Conservation (phyloP, 1,284 basidiomycete genomes). For the Microbotryum scabiosae region DNA sequence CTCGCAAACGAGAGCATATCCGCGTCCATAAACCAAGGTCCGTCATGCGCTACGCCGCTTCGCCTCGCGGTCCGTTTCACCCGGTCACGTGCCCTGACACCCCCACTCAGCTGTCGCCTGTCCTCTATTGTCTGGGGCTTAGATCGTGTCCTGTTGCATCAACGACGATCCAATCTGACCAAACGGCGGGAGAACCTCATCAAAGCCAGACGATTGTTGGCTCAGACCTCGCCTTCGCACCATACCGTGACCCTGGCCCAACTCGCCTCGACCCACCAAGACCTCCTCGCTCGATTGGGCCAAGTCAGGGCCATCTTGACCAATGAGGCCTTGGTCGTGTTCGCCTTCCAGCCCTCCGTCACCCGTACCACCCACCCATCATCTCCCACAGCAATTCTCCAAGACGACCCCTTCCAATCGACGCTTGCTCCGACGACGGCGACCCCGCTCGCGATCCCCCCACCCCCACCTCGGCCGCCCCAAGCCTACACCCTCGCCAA, state of each 20-base stretch:
- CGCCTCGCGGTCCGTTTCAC: neutral
- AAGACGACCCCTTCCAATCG: neutral
- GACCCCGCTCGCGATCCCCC: neutral
- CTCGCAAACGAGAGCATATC: constrained; percentile 3
- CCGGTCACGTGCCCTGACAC: neutral
- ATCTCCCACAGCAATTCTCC: constrained; percentile 1
- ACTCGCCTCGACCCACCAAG: neutral
- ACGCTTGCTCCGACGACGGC: neutral
- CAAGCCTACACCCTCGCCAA: constrained; percentile 12
- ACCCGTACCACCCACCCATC: constrained; percentile 2
- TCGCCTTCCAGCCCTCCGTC: constrained; percentile 9
- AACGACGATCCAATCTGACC: neutral
- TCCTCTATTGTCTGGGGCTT: neutral
- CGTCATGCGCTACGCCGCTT: neutral
- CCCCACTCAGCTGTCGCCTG: too few species aligned
- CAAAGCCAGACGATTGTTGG: constrained; percentile 4
- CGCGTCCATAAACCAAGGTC: neutral
- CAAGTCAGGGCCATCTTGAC: constrained; percentile 9
- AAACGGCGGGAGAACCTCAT: neutral
- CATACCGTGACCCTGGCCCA: neutral
- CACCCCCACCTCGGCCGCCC: neutral
- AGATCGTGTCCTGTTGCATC: neutral
- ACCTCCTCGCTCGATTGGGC: neutral
- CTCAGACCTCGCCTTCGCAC: neutral
- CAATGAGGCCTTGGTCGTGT: constrained; percentile 15